Conservation (phyloP, 495 filamentous ascomycete species). For the Neurospora pannonica region DNA sequence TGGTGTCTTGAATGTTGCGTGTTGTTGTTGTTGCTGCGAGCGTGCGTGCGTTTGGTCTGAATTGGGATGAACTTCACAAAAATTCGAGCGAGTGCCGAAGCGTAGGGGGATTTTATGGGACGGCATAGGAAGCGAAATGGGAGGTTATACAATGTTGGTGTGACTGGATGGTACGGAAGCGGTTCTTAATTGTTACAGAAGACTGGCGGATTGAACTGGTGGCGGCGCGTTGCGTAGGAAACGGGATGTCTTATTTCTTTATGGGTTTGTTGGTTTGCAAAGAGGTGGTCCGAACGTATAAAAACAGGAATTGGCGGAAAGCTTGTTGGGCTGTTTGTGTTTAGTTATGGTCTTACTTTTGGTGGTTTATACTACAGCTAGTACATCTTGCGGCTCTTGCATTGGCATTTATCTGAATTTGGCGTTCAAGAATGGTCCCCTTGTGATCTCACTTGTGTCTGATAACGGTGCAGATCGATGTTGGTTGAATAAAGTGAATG, state of each 20-base stretch:
- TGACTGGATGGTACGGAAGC: neutral
- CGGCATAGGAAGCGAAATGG: neutral
- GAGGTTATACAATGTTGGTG: neutral
- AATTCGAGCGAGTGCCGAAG: neutral
- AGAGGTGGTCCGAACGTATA: neutral
- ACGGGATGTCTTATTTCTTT: neutral
- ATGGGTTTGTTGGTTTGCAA: neutral
- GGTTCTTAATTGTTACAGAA: neutral
- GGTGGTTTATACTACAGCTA: neutral
- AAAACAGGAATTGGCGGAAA: neutral
- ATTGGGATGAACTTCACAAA: neutral
- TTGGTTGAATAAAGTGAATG: neutral
- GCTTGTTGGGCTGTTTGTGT: neutral
- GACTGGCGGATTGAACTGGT: neutral
- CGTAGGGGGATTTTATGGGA: neutral
- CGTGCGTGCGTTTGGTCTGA: neutral
- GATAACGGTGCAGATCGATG: neutral
- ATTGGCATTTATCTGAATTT: neutral
- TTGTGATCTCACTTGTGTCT: neutral
- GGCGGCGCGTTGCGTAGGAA: neutral
- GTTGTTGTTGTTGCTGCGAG: conserved; percentile 1
- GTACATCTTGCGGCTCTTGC: neutral
- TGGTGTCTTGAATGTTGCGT: conserved; percentile 3
- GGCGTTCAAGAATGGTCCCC: neutral
- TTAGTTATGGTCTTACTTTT: neutral